These are phyloP conservation scores for Nitzschia inconspicua DNA, from an alignment of 108 stramenopile genomes.

Conservation along the genomic window DNA sequence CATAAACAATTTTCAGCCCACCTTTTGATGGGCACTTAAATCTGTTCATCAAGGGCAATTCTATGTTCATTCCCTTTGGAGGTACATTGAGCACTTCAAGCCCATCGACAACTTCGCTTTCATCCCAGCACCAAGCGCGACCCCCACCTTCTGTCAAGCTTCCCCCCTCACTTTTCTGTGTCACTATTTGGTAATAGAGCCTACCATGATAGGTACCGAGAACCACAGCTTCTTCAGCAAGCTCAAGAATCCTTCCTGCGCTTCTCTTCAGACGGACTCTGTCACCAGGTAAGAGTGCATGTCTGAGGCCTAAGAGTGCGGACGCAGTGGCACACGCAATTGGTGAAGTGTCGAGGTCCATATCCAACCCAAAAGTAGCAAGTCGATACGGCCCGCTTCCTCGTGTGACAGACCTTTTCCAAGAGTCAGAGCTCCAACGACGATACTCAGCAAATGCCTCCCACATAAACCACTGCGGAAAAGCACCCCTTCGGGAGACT, in stretches of 20 bases:
- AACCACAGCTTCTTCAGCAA: slow-evolving; percentile 87
- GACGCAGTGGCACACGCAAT: slow-evolving; percentile 78
- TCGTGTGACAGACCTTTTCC: slow-evolving; percentile 45
- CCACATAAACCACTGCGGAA: slow-evolving; percentile 66
- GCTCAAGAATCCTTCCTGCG: slow-evolving; percentile 80
- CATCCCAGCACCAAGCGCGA: slow-evolving; percentile 80
- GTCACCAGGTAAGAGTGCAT: slow-evolving; percentile 83
- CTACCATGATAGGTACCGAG: slow-evolving; percentile 80
- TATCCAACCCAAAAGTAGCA: slow-evolving; percentile 51
- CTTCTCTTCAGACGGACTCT: slow-evolving; percentile 73
- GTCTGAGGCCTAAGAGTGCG: slow-evolving; percentile 67
- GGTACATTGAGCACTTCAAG: slow-evolving; percentile 55
- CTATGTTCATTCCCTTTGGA: slow-evolving; percentile 40
- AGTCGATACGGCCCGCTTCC: slow-evolving; percentile 64
- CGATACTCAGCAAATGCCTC: slow-evolving; percentile 68
- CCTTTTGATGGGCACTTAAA: slow-evolving; percentile 55
- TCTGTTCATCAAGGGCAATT: slow-evolving; percentile 53
- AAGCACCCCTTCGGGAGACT: neutral
- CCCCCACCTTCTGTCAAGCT: slow-evolving; percentile 82
- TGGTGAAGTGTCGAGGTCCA: slow-evolving; percentile 79
- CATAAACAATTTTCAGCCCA: slow-evolving; percentile 71
- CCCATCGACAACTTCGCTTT: slow-evolving; percentile 86
- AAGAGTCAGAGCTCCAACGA: slow-evolving; percentile 52
- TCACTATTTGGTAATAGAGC: slow-evolving; percentile 81
- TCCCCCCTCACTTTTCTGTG: slow-evolving; percentile 88